Evolutionary conservation across 208 protist species (phyloP), one percentile per base, ranked within the genome.

Genomic region (Leishmania lainsoni): DNA sequence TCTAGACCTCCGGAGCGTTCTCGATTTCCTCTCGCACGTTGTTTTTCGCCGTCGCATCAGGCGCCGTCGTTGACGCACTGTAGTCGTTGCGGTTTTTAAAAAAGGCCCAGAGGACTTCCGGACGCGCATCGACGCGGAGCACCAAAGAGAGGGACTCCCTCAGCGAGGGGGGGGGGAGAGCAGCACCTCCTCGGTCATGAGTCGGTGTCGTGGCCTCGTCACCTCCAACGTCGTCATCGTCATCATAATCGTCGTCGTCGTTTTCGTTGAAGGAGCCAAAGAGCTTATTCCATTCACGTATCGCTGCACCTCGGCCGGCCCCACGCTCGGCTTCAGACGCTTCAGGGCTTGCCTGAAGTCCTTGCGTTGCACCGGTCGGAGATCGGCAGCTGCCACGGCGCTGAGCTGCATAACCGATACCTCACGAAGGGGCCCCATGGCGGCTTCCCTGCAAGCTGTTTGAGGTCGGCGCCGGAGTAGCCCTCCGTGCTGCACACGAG

Each of bases 221-320:
- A 39, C 22, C 45, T 29, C 12, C 48, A 26, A 42, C 49, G 29
- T 77, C 45, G 51, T 35, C 49, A 35, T 61, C 81, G 22, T 85
- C 75, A n/a, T 88, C 82, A 20, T 86, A 71, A 9, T 89, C 80
- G 14, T 85, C 88, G 49, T 78, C 87, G 52, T 66, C 81, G 48
- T 69, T 73, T 20, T 91, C 81, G 1, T 83, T 76, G 75, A 97
- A 97, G 61, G 92, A 94, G 42, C 95, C 95, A 78, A 93, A 98
- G 70, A 91, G 84, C 26, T 72, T 77, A 75, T 98, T 98, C 93
- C 94, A 98, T 45, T 95, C 87, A 88, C 87, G 76, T 97, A 96
- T 45, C 93, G 90, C 58, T 61, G 54, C 29, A 98, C 87, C 83
- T 98, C 94, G 5, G 77, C 78, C 16, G 81, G 75, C 8, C 91